Percentiles rank a stretch among this genome's conserved stretches.
Conservation (phyloP, 1,139 yeast species). For the Scheffersomyces parashehatae region DNA sequence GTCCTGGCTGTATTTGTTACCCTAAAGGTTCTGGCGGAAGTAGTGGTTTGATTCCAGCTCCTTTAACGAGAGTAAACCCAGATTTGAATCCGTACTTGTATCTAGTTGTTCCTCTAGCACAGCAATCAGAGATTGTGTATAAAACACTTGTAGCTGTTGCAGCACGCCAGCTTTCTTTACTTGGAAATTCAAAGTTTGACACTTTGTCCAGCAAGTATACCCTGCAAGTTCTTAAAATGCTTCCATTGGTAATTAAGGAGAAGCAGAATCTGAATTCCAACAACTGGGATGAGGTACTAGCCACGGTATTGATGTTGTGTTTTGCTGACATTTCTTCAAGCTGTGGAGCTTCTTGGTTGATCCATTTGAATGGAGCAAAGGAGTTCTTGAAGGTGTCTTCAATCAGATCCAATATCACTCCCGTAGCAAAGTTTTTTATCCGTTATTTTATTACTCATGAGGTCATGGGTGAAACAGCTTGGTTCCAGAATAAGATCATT, state of each 20-base stretch:
- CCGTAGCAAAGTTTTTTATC: slow-evolving; percentile 30
- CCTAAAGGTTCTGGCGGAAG: slow-evolving; percentile 9
- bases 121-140: slow-evolving; percentile 27
- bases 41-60: slow-evolving; percentile 2
- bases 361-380: slow-evolving; percentile 36
- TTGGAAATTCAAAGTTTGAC: slow-evolving; percentile 26
- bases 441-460: slow-evolving; percentile 39
- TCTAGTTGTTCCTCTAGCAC: slow-evolving; percentile 33
- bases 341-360: slow-evolving; percentile 37
- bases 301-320: slow-evolving; percentile 36
- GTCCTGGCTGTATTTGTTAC: slow-evolving; percentile 37
- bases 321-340: slow-evolving; percentile 38
- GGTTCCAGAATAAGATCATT: slow-evolving; percentile 20
- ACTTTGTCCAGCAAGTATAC: slow-evolving; percentile 24
- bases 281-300: slow-evolving; percentile 40
- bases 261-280: slow-evolving; percentile 17
- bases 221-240: slow-evolving; percentile 22
- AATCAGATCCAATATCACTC: slow-evolving; percentile 19
- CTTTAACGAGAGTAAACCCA: slow-evolving; percentile 12
- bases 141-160: slow-evolving; percentile 34
- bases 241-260: slow-evolving; percentile 26
- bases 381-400: slow-evolving; percentile 25
- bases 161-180: slow-evolving; percentile 30
- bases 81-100: slow-evolving; percentile 35
- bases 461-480: slow-evolving; percentile 42